These are phyloP conservation scores for Ganoderma multipileum DNA, from an alignment of 1,284 basidiomycete species.

Conservation along the genomic window DNA sequence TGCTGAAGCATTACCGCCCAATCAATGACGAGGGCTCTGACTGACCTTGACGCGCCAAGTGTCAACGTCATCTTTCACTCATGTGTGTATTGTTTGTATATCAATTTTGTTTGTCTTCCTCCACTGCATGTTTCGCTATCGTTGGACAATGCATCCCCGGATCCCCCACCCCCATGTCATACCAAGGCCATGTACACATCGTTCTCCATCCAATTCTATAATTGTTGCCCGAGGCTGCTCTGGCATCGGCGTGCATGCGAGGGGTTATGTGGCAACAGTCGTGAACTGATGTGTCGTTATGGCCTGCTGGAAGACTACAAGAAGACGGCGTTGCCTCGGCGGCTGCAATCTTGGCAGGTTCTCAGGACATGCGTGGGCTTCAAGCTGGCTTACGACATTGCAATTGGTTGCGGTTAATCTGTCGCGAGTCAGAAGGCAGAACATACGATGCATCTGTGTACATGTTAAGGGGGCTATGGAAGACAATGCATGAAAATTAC, in stretches of 20 bases:
- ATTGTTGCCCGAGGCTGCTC: neutral
- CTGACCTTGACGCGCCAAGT: constrained; percentile 30
- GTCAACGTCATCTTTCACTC: constrained; percentile 15
- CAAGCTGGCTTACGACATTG: neutral
- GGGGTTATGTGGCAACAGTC: neutral
- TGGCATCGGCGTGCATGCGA: neutral
- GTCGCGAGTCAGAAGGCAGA: neutral
- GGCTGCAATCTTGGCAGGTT: neutral
- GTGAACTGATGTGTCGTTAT: neutral
- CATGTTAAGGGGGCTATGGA: neutral
- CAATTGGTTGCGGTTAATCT: neutral
- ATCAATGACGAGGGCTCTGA: constrained; percentile 53
- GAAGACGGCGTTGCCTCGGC: neutral
- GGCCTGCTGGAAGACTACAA: neutral
- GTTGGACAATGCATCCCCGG: constrained; percentile 32
- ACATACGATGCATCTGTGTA: neutral
- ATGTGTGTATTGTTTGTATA: constrained; percentile 24
- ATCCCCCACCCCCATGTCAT: constrained; percentile 24
- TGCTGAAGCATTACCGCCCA: constrained; percentile 78
- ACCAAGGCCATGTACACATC: constrained; percentile 22
- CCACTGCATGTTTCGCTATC: constrained; percentile 25
- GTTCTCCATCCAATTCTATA: neutral
- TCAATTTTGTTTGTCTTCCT: constrained; percentile 16
- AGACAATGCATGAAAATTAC: neutral
- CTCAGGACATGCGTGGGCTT: neutral